Percentiles rank a stretch among this genome's conserved stretches.
Evolutionary conservation across 2,329 filamentous ascomycete species (phyloP).

Genomic region (Xylariaceae sp.): DNA sequence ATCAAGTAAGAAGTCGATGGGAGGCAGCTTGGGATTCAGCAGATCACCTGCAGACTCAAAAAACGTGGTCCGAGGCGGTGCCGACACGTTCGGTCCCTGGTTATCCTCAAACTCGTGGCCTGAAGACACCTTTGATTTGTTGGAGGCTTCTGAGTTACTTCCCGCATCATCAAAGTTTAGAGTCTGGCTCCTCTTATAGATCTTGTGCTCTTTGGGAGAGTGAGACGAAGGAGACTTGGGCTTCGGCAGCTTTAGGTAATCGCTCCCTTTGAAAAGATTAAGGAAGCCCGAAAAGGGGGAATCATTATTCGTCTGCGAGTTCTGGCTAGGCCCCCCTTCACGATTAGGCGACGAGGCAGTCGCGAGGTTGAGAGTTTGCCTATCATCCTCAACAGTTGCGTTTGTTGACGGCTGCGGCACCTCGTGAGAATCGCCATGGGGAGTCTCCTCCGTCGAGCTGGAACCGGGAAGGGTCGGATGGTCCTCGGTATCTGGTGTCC

Average conservation of each 20-base stretch:
- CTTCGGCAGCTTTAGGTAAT: slow-evolving; percentile 42
- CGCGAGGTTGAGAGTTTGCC: slow-evolving; percentile 48
- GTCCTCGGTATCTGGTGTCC: slow-evolving; percentile 35
- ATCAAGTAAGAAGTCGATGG: slow-evolving; percentile 75
- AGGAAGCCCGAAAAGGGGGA: slow-evolving; percentile 60
- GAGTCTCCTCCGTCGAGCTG: slow-evolving; percentile 29
- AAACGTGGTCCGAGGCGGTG: slow-evolving; percentile 84
- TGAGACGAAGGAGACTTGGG: slow-evolving; percentile 27
- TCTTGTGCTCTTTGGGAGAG: slow-evolving; percentile 60
- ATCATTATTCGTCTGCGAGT: slow-evolving; percentile 34
- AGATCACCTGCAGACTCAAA: slow-evolving; percentile 94
- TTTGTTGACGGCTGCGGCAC: slow-evolving; percentile 67
- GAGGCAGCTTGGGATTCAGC: slow-evolving; percentile 81
- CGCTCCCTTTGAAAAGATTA: slow-evolving; percentile 64
- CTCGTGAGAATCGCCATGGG: slow-evolving; percentile 40
- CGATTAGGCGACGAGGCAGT: slow-evolving; percentile 24
- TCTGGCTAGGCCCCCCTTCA: slow-evolving; percentile 23
- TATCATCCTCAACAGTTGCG: slow-evolving; percentile 63
- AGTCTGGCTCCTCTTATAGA: slow-evolving; percentile 75
- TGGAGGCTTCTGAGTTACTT: slow-evolving; percentile 30
- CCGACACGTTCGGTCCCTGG: slow-evolving; percentile 43
- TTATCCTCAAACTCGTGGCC: slow-evolving; percentile 45
- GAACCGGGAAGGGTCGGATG: slow-evolving; percentile 21
- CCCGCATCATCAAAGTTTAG: slow-evolving; percentile 43
- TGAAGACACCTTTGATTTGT: slow-evolving; percentile 40